phyloP scores from a whole-genome alignment of 495 filamentous ascomycete genomes.

The Hypoxylon lienhwacheense region DNA sequence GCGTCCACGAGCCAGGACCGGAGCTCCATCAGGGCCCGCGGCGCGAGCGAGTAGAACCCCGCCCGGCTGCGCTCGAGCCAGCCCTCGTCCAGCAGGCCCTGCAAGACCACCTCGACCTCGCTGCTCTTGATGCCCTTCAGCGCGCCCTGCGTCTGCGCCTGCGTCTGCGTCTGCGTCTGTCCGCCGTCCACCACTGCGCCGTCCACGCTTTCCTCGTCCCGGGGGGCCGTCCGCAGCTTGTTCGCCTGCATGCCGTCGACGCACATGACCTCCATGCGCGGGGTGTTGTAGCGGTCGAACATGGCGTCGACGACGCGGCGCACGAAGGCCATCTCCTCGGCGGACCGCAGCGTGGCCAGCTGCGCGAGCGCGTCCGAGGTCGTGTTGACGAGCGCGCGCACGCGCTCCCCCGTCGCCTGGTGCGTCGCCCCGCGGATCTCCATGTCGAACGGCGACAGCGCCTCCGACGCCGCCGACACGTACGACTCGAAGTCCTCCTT shows the following conservation, averaged over 20 bases:
- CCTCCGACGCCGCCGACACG: conserved; percentile 67
- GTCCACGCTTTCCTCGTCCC: conserved; percentile 45
- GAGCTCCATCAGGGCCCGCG: conserved; percentile 83
- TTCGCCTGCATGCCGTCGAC: conserved; percentile 76
- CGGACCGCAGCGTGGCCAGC: conserved; percentile 74
- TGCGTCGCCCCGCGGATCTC: conserved; percentile 76
- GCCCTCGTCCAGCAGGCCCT: conserved; percentile 70
- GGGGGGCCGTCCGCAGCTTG: conserved; percentile 55
- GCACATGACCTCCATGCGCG: conserved; percentile 74
- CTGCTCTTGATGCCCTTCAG: conserved; percentile 66
- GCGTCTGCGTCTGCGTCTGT: conserved; percentile 7
- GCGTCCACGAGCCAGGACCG: conserved; percentile 75
- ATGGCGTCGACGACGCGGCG: conserved; percentile 88
- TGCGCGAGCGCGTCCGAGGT: conserved; percentile 81
- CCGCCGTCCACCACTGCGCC: conserved; percentile 46
- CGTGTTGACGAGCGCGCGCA: conserved; percentile 85
- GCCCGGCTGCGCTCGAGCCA: conserved; percentile 77
- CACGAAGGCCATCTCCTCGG: conserved; percentile 89
- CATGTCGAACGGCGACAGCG: conserved; percentile 77
- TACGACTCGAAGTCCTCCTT: conserved; percentile 67
- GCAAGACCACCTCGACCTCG: conserved; percentile 73
- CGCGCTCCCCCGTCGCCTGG: conserved; percentile 57
- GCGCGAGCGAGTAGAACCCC: conserved; percentile 72
- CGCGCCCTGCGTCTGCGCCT: conserved; percentile 15
- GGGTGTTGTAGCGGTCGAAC: conserved; percentile 84